A percentile compares a stretch with the other conserved stretches of the same genome.
These are phyloP conservation scores for Solanum ahanhuiri DNA, from an alignment of 257 asterid genomes.

Conservation along the genomic window DNA sequence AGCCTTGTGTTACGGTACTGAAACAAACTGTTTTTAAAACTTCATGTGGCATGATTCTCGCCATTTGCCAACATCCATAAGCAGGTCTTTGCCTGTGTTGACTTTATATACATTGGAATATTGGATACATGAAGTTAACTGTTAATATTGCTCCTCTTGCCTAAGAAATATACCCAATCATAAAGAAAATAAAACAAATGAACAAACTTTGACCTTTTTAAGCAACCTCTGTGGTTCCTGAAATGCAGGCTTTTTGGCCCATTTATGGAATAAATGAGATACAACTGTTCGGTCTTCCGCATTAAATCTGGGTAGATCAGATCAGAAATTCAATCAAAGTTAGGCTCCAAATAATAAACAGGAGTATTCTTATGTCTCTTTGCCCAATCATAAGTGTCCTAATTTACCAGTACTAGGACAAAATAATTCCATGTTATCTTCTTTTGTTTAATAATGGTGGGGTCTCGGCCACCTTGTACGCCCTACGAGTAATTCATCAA, in stretches of 20 bases:
- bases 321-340: neutral
- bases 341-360: neutral
- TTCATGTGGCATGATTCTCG: neutral
- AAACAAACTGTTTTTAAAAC: neutral
- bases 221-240: conserved; percentile 87
- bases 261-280: conserved; percentile 82
- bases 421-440: neutral
- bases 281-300: conserved; percentile 64
- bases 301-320: conserved; percentile 39
- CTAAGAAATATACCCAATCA: neutral
- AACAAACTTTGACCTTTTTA: conserved; percentile 47
- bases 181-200: neutral
- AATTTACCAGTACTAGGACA: neutral
- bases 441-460: neutral
- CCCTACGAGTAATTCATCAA: neutral
- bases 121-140: neutral
- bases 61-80: neutral
- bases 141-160: neutral
- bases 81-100: neutral
- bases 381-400: neutral
- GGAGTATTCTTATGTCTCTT: neutral
- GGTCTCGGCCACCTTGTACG: neutral
- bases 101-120: neutral
- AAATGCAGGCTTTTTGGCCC: conserved; percentile 98
- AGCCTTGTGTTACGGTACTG: neutral